Evolutionary conservation across 1,284 basidiomycete species (phyloP).

Genomic region (Pseudozyma tsukubaensis): DNA sequence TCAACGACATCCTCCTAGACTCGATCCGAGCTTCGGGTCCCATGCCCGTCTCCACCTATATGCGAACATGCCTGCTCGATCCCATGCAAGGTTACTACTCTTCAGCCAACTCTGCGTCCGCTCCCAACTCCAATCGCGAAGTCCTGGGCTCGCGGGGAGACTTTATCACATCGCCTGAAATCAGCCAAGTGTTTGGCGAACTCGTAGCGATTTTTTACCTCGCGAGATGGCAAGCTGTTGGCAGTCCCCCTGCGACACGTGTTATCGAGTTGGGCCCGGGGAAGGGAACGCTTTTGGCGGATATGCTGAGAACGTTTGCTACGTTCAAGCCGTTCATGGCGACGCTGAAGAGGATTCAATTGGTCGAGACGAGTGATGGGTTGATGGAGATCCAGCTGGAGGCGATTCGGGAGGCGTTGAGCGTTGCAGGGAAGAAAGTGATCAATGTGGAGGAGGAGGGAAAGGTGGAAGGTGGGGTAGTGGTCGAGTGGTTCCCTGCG

Average conservation of each 20-base stretch:
- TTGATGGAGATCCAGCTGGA: conserved; percentile 58
- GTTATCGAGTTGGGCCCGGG: conserved; percentile 95
- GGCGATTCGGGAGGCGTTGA: conserved; percentile 46
- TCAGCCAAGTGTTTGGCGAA: conserved; percentile 96
- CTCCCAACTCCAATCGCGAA: conserved; percentile 63
- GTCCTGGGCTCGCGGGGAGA: conserved; percentile 90
- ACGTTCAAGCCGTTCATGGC: conserved; percentile 54
- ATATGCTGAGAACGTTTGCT: conserved; percentile 77
- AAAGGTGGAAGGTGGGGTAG: conserved; percentile 32
- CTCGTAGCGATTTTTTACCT: conserved; percentile 76
- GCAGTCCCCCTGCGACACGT: conserved; percentile 74
- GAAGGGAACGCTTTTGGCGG: conserved; percentile 88
- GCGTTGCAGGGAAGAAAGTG: conserved; percentile 41
- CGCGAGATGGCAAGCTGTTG: conserved; percentile 79
- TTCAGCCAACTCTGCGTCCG: conserved; percentile 38
- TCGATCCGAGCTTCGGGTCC: conserved; percentile 56
- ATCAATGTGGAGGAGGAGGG: conserved; percentile 36
- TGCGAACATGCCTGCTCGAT: conserved; percentile 65
- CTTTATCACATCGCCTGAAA: conserved; percentile 96
- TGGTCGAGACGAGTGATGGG: conserved; percentile 65
- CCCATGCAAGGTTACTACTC: conserved; percentile 66
- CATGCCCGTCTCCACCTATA: conserved; percentile 65
- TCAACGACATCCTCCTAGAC: conserved; percentile 44
- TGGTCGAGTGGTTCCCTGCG: conserved; percentile 80
- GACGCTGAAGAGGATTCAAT: conserved; percentile 55